Evolutionary conservation across 139 green algal species (phyloP).

Genomic region (Tetradesmus obliquus): DNA sequence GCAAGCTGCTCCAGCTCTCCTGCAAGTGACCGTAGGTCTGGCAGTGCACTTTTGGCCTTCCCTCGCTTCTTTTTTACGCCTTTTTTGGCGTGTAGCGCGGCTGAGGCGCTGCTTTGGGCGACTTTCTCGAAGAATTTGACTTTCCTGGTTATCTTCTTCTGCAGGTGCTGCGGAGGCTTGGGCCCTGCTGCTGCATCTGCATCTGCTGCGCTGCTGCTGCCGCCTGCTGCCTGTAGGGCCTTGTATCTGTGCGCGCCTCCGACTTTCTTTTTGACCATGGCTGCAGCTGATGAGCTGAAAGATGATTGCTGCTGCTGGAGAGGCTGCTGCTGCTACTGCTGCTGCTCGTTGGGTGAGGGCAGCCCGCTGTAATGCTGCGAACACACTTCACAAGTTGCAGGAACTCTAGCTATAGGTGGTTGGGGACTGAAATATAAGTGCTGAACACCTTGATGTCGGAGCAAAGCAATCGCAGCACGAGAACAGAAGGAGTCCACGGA

Average conservation of each 20-base stretch:
- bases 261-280: constrained; percentile 38
- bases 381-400: too few species aligned
- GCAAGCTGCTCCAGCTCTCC: constrained; percentile 35
- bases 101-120: background rate
- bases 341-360: background rate
- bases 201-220: background rate
- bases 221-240: background rate
- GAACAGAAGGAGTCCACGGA: background rate
- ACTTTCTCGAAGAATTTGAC: constrained; percentile 39
- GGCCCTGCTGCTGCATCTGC: background rate
- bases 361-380: too few species aligned
- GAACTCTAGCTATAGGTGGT: too few species aligned
- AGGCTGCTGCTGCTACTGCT: background rate
- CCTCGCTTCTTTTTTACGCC: background rate
- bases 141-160: constrained; percentile 35
- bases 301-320: background rate
- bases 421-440: background rate
- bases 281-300: background rate
- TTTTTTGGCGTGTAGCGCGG: background rate
- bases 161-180: constrained; percentile 36
- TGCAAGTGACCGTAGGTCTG: constrained; percentile 16
- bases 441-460: background rate
- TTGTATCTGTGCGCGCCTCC: constrained; percentile 43
- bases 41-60: background rate
- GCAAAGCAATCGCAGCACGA: background rate